phyloP scores from a whole-genome alignment of 2,329 filamentous ascomycete species.

The Dactylonectria estremocensis region DNA sequence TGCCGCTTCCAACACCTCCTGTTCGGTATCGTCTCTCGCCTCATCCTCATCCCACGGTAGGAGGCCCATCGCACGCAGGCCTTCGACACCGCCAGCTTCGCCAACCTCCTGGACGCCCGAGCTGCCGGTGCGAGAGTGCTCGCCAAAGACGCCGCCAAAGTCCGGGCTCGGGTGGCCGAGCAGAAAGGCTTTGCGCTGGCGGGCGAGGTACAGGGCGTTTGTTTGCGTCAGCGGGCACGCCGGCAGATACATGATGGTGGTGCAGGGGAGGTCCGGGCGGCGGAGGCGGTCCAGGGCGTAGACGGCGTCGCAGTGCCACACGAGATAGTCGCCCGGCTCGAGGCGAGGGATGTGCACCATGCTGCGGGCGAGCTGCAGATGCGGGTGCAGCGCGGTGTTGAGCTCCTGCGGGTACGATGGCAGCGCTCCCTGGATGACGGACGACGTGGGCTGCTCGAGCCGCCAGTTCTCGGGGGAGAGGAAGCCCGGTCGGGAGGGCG shows the following conservation, averaged over 20 bases:
- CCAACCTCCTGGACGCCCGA: conserved; percentile 57
- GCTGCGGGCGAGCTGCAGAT: conserved; percentile 74
- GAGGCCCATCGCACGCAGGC: conserved; percentile 59
- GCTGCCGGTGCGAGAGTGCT: conserved; percentile 53
- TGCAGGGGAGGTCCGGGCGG: conserved; percentile 41
- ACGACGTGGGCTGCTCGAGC: conserved; percentile 60
- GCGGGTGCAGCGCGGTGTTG: conserved; percentile 75
- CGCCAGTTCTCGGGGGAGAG: conserved; percentile 68
- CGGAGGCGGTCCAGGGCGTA: conserved; percentile 76
- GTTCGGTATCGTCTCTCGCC: conserved; percentile 51
- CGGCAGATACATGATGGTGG: conserved; percentile 58
- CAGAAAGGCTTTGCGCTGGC: conserved; percentile 60
- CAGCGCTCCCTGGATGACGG: conserved; percentile 77
- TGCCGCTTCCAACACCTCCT: conserved; percentile 54
- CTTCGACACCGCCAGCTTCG: conserved; percentile 58
- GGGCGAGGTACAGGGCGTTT: conserved; percentile 60
- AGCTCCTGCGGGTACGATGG: conserved; percentile 80
- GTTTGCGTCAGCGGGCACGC: conserved; percentile 60
- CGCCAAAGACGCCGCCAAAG: conserved; percentile 54
- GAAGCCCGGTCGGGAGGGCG: conserved; percentile 56
- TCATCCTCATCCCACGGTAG: conserved; percentile 59
- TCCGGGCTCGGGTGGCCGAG: conserved; percentile 59
- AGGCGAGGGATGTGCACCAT: conserved; percentile 80
- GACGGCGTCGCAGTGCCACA: conserved; percentile 80
- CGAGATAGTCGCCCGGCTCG: conserved; percentile 81